A percentile compares a stretch with the other conserved stretches of the same genome.
Evolutionary conservation across 352 stramenopile species (phyloP).

Genomic region (Phytopythium helicoides): DNA sequence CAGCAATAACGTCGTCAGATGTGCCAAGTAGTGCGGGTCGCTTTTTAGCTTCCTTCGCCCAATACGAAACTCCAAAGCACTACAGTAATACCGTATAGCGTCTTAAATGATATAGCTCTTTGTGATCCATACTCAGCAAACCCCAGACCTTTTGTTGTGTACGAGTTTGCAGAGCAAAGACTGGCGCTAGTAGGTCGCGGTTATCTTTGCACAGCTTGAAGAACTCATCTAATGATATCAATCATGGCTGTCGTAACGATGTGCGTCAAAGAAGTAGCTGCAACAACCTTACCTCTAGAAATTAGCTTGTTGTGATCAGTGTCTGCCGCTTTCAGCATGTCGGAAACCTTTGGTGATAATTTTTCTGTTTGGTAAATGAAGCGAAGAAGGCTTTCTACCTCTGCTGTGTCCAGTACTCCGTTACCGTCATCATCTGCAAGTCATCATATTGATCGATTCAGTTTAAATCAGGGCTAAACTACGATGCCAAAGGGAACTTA

Average conservation of each 20-base stretch:
- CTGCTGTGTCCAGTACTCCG: constrained; percentile 33
- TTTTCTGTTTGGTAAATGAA: constrained; percentile 46
- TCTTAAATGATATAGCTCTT: too few relatives aligned
- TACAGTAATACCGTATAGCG: too few relatives aligned
- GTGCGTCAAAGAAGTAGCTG: too few relatives aligned
- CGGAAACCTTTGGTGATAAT: constrained; percentile 28
- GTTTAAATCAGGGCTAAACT: too few relatives aligned
- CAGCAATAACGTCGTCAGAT: constrained; percentile 1
- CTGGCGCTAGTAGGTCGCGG: constrained; percentile 33
- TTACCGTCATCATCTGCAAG: constrained; percentile 54
- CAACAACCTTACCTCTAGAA: constrained; percentile 15
- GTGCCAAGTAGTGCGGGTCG: not conserved
- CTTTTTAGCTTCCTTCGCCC: constrained; percentile 22
- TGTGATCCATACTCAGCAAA: too few relatives aligned
- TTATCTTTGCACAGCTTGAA: constrained; percentile 32
- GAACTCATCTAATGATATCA: constrained; percentile 31
- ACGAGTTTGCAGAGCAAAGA: constrained; percentile 33
- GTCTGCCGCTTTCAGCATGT: constrained; percentile 32
- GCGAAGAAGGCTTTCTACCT: constrained; percentile 53
- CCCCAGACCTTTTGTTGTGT: constrained; percentile 20
- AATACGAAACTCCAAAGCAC: constrained; percentile 37
- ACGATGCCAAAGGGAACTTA: constrained; percentile 1
- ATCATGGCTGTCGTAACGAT: too few relatives aligned
- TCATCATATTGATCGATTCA: too few relatives aligned
- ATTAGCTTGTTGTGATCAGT: constrained; percentile 27